Percentiles rank a stretch among this genome's conserved stretches.
Conservation (phyloP, 306 rosid species). For the Hippophae tibetana region DNA sequence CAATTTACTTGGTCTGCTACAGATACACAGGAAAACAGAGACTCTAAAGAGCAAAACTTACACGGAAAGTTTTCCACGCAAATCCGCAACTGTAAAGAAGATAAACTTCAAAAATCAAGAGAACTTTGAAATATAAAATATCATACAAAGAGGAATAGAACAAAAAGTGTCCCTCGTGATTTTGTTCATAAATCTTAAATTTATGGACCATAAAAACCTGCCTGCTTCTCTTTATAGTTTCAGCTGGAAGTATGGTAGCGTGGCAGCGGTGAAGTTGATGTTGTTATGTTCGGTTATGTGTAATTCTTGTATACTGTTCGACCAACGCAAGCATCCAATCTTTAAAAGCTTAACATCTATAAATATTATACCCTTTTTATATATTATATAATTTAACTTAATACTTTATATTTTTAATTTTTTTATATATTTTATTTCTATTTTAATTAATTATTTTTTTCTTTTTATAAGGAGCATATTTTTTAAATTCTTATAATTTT, state of each 20-base stretch:
- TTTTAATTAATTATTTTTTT: too few relatives aligned
- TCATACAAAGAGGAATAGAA: background rate
- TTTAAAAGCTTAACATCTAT: too few relatives aligned
- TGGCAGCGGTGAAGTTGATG: slow-evolving; percentile 19
- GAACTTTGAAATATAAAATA: slow-evolving; percentile 8
- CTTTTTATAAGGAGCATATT: too few relatives aligned
- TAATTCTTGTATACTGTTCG: too few relatives aligned
- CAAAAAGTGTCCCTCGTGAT: slow-evolving; percentile 10
- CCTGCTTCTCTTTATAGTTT: slow-evolving; percentile 4
- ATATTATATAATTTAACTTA: too few relatives aligned
- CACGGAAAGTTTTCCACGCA: slow-evolving; percentile 4
- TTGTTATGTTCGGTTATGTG: background rate
- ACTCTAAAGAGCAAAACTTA: slow-evolving; percentile 11
- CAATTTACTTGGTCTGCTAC: background rate
- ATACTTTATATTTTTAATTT: too few relatives aligned
- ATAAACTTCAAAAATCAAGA: slow-evolving; percentile 32
- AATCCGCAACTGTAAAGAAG: slow-evolving; percentile 16
- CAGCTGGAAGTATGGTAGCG: slow-evolving; percentile 3
- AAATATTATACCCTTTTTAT: too few relatives aligned
- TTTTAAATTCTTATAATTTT: too few relatives aligned
- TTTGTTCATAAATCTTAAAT: slow-evolving; percentile 5
- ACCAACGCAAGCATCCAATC: too few relatives aligned
- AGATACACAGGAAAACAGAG: slow-evolving; percentile 8
- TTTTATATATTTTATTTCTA: too few relatives aligned
- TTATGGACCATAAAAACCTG: background rate